Conservation (phyloP, 805 yeast species). For the Tetrapisispora namnaoensis region DNA sequence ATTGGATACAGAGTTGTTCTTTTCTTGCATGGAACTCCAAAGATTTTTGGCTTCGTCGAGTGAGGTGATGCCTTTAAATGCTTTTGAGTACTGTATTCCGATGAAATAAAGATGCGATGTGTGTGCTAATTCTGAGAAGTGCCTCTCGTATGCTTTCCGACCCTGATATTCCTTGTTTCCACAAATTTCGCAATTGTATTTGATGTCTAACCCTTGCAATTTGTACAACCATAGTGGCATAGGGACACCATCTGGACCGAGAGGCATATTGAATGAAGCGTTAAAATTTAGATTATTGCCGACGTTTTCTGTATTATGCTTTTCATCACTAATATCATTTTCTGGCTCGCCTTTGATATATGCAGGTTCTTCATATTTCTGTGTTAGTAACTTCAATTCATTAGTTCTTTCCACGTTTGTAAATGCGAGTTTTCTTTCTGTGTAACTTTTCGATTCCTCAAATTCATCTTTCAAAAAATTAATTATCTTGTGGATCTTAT, state of each 20-base stretch:
- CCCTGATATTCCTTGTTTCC: conserved; percentile 70
- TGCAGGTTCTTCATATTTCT: conserved; percentile 28
- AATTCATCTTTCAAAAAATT: conserved; percentile 34
- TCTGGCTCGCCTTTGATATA: conserved; percentile 34
- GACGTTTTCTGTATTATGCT: conserved; percentile 12
- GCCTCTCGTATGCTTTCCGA: conserved; percentile 57
- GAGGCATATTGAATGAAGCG: conserved; percentile 44
- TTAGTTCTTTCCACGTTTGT: conserved; percentile 60
- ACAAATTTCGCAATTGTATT: conserved; percentile 77
- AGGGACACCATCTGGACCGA: conserved; percentile 85
- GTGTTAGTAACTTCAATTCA: conserved; percentile 38
- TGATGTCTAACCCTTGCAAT: conserved; percentile 70
- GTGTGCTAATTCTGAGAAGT: conserved; percentile 67
- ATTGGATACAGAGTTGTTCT: background rate
- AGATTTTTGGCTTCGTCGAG: conserved; percentile 61
- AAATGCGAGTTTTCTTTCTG: conserved; percentile 55
- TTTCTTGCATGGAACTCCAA: conserved; percentile 36
- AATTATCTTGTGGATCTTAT: conserved; percentile 31
- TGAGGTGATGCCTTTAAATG: conserved; percentile 52
- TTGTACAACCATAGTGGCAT: conserved; percentile 92
- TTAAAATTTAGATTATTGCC: conserved; percentile 20
- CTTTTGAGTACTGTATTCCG: conserved; percentile 49
- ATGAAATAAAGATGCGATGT: conserved; percentile 61
- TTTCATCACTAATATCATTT: conserved; percentile 18
- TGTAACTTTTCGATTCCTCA: conserved; percentile 45